Conservation (phyloP, 2,329 filamentous ascomycete species). For the Ophiostoma himal-ulmi region DNA sequence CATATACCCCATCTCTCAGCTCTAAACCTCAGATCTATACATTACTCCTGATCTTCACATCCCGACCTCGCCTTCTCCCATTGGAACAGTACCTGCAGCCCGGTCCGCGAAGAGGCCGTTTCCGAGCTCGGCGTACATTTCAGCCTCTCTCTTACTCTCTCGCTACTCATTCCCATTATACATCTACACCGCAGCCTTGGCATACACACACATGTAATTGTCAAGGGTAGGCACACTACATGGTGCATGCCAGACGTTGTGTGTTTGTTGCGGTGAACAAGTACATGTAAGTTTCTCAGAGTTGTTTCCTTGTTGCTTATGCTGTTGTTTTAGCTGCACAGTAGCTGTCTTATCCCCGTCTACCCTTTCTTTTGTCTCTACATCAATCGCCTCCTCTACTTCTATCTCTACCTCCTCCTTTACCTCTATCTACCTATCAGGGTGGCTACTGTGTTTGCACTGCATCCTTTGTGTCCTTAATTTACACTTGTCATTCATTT, state of each 20-base stretch:
- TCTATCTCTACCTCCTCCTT: background rate
- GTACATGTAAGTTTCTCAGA: background rate
- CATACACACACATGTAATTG: background rate
- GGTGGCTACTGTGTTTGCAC: background rate
- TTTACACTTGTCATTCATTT: background rate
- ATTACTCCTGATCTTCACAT: background rate
- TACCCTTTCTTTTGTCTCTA: background rate
- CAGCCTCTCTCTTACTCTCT: background rate
- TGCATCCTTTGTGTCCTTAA: background rate
- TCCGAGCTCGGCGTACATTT: background rate
- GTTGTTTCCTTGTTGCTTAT: background rate
- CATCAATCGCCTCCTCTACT: background rate
- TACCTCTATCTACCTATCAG: background rate
- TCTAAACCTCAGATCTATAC: background rate
- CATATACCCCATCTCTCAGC: background rate
- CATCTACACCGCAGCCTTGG: background rate
- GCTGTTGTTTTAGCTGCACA: background rate
- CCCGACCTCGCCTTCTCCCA: background rate
- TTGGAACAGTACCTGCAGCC: background rate
- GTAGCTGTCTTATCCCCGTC: background rate
- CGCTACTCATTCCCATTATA: background rate
- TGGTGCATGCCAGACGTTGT: background rate
- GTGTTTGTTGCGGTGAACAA: background rate
- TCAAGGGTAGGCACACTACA: background rate
- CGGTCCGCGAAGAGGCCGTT: background rate